Evolutionary conservation across 805 yeast species (phyloP), one percentile per base, ranked within the genome.

Genomic region (Cyberlindnera americana): DNA sequence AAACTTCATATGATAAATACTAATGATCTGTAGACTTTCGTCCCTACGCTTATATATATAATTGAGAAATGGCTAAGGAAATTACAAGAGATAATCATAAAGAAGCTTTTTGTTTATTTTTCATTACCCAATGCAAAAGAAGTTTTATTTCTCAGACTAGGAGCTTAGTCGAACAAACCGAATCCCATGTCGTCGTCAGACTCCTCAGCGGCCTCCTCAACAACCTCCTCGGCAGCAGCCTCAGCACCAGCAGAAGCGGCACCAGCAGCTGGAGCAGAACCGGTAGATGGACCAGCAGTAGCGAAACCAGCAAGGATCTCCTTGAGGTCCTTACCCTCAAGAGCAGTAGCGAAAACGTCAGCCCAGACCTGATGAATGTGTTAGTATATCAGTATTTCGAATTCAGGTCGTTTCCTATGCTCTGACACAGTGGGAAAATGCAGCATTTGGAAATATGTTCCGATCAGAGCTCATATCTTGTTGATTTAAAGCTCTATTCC

Each of bases 171-270:
- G 77, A 84, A 84, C 73, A 84, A 78, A 74, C 91, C 91, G 82
- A 84, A 80, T 60, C 91, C 91, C 91, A 84, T 82, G 72, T 82
- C 93, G 61, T 80, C 87, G 65, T 81, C 88, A 52, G 81, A 77
- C 67, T 76, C 84, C 66, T 80, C 86, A 54, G 65, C 68, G 45
- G 65, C 78, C 61, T 69, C 79, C 50, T 60, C 82, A 57, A 73
- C 79, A 48, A 59, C 80, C 50, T 65, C 80, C 50, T 65, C 86
- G 54, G 69, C 85, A 52, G 68, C 84, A 49, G 69, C 87, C 39
- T 62, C 75, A 44, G 61, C 75, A 44, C 61, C 72, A 47, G 61
- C 70, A 53, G 65, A 70, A 58, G 62, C 71, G 48, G 63, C 72
- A 55, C 62, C 73, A 49, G 69, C 69, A 54, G 68, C 71, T 51